Base-by-base conservation (phyloP, 805 yeast species). In the Wickerhamomyces kurtzmanii region DNA sequence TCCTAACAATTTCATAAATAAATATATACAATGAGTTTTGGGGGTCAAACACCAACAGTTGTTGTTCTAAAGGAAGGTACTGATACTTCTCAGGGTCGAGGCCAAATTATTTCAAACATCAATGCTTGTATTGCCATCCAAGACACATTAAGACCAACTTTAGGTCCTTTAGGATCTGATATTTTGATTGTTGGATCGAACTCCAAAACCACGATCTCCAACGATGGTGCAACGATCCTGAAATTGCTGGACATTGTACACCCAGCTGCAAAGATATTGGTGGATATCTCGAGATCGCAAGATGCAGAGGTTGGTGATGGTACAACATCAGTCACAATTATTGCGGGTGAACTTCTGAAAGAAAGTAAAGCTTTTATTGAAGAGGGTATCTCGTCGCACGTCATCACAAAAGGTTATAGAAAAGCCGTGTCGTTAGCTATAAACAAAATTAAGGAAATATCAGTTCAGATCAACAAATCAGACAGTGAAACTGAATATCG, bases 241-340 rank as follows among this genome's bases (percentile, higher is more conserved):
- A 84, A 80, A 51, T 65, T 91, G 32, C 60, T 91, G 40, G 98
- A 91, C 49, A 93, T 91, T 31, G 96, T 91, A 15, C 98, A 91
- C 48, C 98, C 99, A 8, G 98, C 99, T 8, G 98, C 98, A 9
- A 86, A 85, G 54, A 87, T 89, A 34, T 62, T 89, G 41, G 98
- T 89, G 30, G 94, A 89, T 51, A 82, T 89, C 32, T 82, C 96
- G 12, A 79, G 93, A 52, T 86, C 94, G 3, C 98, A 89, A 60
- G 98, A 89, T 53, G 94, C 93, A 34, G 97, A 89, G 55, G 95
- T 91, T 39, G 98, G 98, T 34, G 98, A 89, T 58, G 98, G 98
- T 40, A 89, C 98, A 24, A 89, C 98, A 2, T 80, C 95, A 17
- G 98, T 89, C 13, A 83, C 96, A 1, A 78, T 89, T 18, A 56